Percentiles rank a stretch among this genome's conserved stretches.
These are phyloP conservation scores for Evansstolkia leycettana DNA, from an alignment of 495 filamentous ascomycete species.

Conservation along the genomic window DNA sequence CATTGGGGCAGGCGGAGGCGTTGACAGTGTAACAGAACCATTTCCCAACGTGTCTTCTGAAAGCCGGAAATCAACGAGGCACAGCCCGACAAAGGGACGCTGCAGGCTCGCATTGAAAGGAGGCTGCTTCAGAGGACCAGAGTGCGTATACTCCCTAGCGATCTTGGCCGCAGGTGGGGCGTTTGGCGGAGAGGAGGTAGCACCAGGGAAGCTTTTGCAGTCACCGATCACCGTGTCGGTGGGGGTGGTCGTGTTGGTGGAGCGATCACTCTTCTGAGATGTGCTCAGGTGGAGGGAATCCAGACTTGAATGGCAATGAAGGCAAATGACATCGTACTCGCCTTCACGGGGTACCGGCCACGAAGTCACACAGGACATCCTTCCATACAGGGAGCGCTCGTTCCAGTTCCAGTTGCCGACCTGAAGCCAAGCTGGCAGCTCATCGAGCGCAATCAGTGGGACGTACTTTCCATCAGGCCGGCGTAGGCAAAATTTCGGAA, in stretches of 20 bases:
- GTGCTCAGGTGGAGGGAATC: constrained; percentile 18
- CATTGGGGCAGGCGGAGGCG: neutral
- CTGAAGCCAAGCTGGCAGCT: constrained; percentile 26
- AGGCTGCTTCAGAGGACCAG: constrained; percentile 5
- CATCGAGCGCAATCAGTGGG: constrained; percentile 25
- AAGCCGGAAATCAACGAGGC: constrained; percentile 3
- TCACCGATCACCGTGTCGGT: neutral
- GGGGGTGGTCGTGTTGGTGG: constrained; percentile 4
- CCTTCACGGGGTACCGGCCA: constrained; percentile 17
- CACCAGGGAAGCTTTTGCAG: constrained; percentile 4
- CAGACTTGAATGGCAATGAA: constrained; percentile 17
- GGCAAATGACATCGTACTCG: constrained; percentile 28
- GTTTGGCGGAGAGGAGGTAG: neutral
- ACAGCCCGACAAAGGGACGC: constrained; percentile 12
- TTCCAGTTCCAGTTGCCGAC: constrained; percentile 13
- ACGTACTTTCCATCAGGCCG: constrained; percentile 15
- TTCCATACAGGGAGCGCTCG: constrained; percentile 5
- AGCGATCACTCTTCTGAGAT: constrained; percentile 15
- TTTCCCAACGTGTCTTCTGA: neutral
- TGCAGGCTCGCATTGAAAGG: constrained; percentile 8
- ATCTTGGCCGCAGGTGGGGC: neutral
- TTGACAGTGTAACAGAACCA: too few species aligned
- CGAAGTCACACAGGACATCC: constrained; percentile 14
- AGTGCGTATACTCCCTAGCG: neutral
- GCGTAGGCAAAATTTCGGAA: constrained; percentile 22